Base-by-base conservation (phyloP, 2,329 filamentous ascomycete species). In the Fusarium compactum region DNA sequence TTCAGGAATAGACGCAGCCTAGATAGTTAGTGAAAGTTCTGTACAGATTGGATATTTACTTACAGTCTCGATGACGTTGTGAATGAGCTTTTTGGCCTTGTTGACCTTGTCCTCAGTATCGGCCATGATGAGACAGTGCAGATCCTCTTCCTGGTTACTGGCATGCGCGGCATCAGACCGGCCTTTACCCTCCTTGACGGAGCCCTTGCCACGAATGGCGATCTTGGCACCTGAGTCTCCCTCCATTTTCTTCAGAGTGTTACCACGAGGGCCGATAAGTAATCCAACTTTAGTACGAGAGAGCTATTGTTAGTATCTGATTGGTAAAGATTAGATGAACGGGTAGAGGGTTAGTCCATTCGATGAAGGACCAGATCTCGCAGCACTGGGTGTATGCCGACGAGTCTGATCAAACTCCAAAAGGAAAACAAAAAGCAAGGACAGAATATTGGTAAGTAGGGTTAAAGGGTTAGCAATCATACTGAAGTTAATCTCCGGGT, bases 401-500 rank as follows among this genome's bases (percentile, higher is more conserved):
- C 78, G 80, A 78, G 80, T 79, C 82, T 81, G 81, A 81, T 80
- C 82, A 81, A 78, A 81, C 82, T 82, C 82, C 80, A 83, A 78
- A 77, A 76, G 73, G 78, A 78, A 79, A 78, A 73, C 77, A 77
- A 77, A 79, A 78, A 78, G 73, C 76, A 76, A 70, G 58, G 77
- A 73, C 73, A 77, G 79, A 60, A 62, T 43, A 60, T 74, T 75
- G 84, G 80, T 85, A 83, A 85, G 92, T 91, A 92, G 90, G 86
- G 90, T 92, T 91, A 91, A 73, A 94, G 94, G 94, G 94, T 97
- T 97, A 97, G 95, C 91, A 95, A 96, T 95, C 95, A 95, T 98
- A 99, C 96, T 99, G 94, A 99, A 99, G 92, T 99, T 99, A 91
- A 99, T 98, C 84, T 99, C 96, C 88, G 96, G 96, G 83, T 99